Conservation (phyloP, 2,329 filamentous ascomycete genomes). For the Ambrosiella xylebori region DNA sequence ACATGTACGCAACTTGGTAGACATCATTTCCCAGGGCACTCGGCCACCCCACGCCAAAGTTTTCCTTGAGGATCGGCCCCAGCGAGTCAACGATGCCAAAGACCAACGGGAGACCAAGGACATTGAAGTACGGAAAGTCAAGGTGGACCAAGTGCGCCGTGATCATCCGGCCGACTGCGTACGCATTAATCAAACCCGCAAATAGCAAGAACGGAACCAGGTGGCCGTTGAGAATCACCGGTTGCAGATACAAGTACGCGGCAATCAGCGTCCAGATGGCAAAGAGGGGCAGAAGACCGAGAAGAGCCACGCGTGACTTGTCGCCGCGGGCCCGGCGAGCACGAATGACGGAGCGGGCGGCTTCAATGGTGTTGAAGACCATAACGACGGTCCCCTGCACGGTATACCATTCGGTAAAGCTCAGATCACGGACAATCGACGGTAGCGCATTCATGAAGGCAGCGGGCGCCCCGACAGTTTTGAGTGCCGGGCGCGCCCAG, state of each 20-base stretch:
- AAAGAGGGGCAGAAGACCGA: slow-evolving; percentile 71
- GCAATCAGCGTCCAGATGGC: slow-evolving; percentile 60
- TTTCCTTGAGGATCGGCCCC: slow-evolving; percentile 47
- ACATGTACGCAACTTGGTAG: slow-evolving; percentile 88
- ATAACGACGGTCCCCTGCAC: slow-evolving; percentile 68
- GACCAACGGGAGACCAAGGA: slow-evolving; percentile 60
- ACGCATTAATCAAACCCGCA: slow-evolving; percentile 79
- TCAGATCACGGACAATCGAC: slow-evolving; percentile 49
- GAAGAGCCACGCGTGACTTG: slow-evolving; percentile 53
- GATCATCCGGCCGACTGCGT: slow-evolving; percentile 90
- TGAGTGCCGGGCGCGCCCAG: slow-evolving; percentile 74
- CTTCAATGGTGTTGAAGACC: slow-evolving; percentile 67
- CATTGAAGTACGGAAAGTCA: slow-evolving; percentile 78
- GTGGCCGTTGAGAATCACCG: slow-evolving; percentile 63
- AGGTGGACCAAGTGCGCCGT: slow-evolving; percentile 80
- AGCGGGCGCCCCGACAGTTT: slow-evolving; percentile 47
- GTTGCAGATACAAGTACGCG: slow-evolving; percentile 70
- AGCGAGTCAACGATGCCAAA: slow-evolving; percentile 66
- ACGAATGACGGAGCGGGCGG: slow-evolving; percentile 67
- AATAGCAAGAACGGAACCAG: slow-evolving; percentile 82
- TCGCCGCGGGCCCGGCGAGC: slow-evolving; percentile 60
- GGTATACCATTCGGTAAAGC: slow-evolving; percentile 88
- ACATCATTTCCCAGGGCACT: slow-evolving; percentile 55
- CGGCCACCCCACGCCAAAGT: slow-evolving; percentile 49
- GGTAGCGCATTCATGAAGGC: slow-evolving; percentile 23